A percentile compares a stretch with the other conserved stretches of the same genome.
Evolutionary conservation across 805 yeast genomes (phyloP).

Genomic region (Kluyveromyces starmeri): DNA sequence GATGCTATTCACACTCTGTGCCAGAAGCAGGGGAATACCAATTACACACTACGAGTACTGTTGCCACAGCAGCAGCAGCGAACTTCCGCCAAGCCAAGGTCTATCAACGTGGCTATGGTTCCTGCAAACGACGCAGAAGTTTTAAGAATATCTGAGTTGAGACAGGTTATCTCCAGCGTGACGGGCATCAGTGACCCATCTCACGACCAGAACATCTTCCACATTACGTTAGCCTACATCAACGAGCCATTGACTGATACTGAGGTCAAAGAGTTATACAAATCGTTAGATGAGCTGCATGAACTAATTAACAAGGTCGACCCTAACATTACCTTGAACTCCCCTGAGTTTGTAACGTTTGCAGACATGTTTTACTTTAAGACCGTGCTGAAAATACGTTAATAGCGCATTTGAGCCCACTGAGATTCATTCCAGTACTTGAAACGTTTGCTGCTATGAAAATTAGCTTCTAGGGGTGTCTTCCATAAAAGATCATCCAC

Average conservation of each 20-base stretch:
- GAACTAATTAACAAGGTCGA: background rate
- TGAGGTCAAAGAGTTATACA: background rate
- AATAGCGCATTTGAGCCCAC: no score
- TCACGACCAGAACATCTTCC: slow-evolving; percentile 1
- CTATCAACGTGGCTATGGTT: slow-evolving; percentile 1
- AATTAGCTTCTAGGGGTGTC: no score
- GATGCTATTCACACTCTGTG: background rate
- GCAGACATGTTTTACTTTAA: slow-evolving; percentile 4
- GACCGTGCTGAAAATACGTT: no score
- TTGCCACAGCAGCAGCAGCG: background rate
- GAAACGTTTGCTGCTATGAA: no score
- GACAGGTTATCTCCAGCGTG: background rate
- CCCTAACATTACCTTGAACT: background rate
- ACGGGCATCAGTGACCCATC: slow-evolving; percentile 3
- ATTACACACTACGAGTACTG: background rate
- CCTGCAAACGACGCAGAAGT: background rate
- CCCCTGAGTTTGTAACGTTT: slow-evolving; percentile 1
- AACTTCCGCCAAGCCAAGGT: background rate
- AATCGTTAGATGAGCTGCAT: background rate
- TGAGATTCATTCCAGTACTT: no score
- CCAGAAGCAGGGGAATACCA: background rate
- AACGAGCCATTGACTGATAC: background rate
- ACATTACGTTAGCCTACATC: slow-evolving; percentile 4
- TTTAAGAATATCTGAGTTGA: background rate
- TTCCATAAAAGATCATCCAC: no score